Percentiles rank a stretch among this genome's conserved stretches.
These are phyloP conservation scores for Atkinsonella texensis DNA, from an alignment of 2,329 filamentous ascomycete genomes.

Conservation along the genomic window DNA sequence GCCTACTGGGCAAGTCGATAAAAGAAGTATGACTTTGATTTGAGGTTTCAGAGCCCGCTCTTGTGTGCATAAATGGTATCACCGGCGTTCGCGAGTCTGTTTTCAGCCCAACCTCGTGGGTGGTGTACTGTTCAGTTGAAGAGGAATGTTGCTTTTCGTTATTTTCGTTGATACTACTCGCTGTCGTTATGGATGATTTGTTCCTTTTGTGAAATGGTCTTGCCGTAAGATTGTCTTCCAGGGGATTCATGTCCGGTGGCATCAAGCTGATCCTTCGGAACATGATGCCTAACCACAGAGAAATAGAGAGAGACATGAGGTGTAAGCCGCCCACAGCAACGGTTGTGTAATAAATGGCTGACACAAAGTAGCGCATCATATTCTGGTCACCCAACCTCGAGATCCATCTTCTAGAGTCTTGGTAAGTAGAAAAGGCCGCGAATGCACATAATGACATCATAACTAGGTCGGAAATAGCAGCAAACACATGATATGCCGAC, in stretches of 20 bases:
- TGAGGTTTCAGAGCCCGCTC: constrained; percentile 49
- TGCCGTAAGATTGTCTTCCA: constrained; percentile 75
- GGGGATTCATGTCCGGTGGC: constrained; percentile 90
- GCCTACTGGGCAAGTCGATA: constrained; percentile 40
- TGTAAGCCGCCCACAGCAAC: constrained; percentile 56
- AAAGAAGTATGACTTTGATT: constrained; percentile 42
- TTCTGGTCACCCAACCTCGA: constrained; percentile 50
- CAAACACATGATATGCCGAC: constrained; percentile 81
- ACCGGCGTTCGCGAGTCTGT: constrained; percentile 39
- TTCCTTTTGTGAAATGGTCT: constrained; percentile 62
- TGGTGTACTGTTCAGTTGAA: constrained; percentile 24
- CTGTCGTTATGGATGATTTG: constrained; percentile 42
- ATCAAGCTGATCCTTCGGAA: constrained; percentile 74
- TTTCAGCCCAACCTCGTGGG: constrained; percentile 29
- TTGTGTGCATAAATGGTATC: constrained; percentile 72
- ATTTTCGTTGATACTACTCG: constrained; percentile 41
- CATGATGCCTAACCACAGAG: constrained; percentile 61
- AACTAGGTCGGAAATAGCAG: constrained; percentile 55
- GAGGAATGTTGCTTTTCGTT: constrained; percentile 50
- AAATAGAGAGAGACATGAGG: constrained; percentile 55
- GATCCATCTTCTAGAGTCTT: constrained; percentile 44
- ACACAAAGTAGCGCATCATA: constrained; percentile 47
- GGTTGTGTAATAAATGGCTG: constrained; percentile 56
- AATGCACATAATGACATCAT: constrained; percentile 45
- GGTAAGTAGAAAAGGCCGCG: constrained; percentile 33